Conservation (phyloP, 805 yeast genomes). For the Yamadazyma ubonensis region DNA sequence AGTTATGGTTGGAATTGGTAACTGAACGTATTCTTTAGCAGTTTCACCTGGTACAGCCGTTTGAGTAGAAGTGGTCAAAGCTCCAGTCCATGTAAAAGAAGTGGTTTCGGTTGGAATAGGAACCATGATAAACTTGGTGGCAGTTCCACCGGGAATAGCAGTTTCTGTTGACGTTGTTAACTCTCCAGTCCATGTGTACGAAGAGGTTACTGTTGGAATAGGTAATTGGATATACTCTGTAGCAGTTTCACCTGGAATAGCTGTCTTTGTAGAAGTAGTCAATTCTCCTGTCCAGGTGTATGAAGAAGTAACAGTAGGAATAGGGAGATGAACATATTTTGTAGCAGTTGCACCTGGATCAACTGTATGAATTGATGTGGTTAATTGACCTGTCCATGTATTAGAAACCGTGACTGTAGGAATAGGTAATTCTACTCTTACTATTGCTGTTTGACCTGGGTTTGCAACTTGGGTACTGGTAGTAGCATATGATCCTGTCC, state of each 20-base stretch:
- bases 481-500: background rate
- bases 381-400: constrained; percentile 15
- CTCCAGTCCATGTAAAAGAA: constrained; percentile 9
- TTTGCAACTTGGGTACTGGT: constrained; percentile 16
- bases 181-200: constrained; percentile 16
- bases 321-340: constrained; percentile 17
- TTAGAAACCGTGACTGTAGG: constrained; percentile 17
- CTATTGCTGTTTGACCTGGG: constrained; percentile 20
- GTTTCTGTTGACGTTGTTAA: constrained; percentile 18
- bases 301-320: constrained; percentile 17
- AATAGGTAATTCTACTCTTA: constrained; percentile 21
- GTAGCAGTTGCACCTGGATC: constrained; percentile 20
- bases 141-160: constrained; percentile 19
- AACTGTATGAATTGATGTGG: constrained; percentile 18
- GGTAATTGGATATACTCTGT: constrained; percentile 20
- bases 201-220: constrained; percentile 17
- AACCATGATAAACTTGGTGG: constrained; percentile 18
- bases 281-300: constrained; percentile 15
- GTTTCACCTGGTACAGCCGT: constrained; percentile 5
- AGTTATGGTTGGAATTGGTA: constrained; percentile 17
- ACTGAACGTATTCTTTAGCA: constrained; percentile 14
- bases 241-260: constrained; percentile 19
- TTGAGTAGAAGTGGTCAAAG: constrained; percentile 9
- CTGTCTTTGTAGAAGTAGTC: constrained; percentile 17
- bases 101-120: constrained; percentile 9